phyloP scores from a whole-genome alignment of 805 yeast genomes.

The Grigorovia transvaalensis region DNA sequence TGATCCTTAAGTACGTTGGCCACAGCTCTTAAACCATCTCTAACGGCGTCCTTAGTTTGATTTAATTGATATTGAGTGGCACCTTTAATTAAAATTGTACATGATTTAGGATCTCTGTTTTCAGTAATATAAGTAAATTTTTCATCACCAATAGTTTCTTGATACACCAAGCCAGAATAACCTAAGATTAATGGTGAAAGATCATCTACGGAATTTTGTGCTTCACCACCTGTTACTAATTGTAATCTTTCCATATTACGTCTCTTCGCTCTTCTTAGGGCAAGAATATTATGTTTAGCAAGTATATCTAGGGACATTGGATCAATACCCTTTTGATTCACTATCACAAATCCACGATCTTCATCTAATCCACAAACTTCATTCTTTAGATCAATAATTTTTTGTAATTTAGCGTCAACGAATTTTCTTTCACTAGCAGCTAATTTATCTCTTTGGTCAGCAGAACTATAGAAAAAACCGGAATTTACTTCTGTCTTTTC shows the following conservation, averaged over 20 bases:
- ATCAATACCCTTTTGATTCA: constrained; percentile 97
- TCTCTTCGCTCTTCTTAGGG: constrained; percentile 95
- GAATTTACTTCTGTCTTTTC: constrained; percentile 97
- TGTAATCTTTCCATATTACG: constrained; percentile 98
- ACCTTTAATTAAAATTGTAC: constrained; percentile 86
- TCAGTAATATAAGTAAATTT: constrained; percentile 94
- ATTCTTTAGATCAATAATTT: constrained; percentile 87
- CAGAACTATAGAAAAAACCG: constrained; percentile 86
- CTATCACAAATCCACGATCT: constrained; percentile 76
- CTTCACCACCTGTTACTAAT: constrained; percentile 92
- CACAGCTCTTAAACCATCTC: constrained; percentile 94
- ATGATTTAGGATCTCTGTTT: constrained; percentile 78
- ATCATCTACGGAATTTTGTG: constrained; percentile 95
- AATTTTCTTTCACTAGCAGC: constrained; percentile 89
- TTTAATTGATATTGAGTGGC: constrained; percentile 80
- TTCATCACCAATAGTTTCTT: constrained; percentile 92
- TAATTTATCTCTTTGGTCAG: constrained; percentile 91
- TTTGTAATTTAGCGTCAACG: constrained; percentile 84
- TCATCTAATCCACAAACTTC: constrained; percentile 74
- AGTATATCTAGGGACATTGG: constrained; percentile 93
- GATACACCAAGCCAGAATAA: constrained; percentile 80
- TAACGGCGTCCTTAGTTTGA: constrained; percentile 93
- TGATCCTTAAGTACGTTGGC: constrained; percentile 82
- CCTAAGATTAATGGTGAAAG: constrained; percentile 73
- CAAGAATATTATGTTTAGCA: constrained; percentile 87